phyloP scores from a whole-genome alignment of 306 rosid species.

The Quercus engelmannii region DNA sequence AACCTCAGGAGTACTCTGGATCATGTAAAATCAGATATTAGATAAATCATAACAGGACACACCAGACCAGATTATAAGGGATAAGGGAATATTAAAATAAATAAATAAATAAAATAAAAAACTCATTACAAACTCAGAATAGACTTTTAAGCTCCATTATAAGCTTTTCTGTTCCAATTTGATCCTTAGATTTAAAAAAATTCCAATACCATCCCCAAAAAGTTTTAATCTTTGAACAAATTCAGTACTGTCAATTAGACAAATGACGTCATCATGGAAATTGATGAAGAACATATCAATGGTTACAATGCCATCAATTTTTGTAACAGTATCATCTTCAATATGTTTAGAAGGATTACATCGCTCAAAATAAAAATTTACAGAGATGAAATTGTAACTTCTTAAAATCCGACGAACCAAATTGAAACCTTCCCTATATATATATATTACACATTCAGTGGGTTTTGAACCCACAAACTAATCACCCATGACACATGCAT shows the following conservation, averaged over 20 bases:
- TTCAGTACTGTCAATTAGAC: background rate
- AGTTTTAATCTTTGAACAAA: background rate
- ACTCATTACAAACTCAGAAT: background rate
- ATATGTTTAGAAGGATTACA: background rate
- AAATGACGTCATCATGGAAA: background rate
- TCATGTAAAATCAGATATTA: constrained; percentile 26
- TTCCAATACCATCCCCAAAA: too few relatives aligned
- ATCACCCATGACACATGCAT: too few relatives aligned
- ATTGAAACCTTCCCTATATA: too few relatives aligned
- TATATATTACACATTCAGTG: too few relatives aligned
- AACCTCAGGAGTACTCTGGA: constrained; percentile 90
- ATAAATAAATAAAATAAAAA: background rate
- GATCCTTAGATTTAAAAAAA: background rate
- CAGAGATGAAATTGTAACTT: too few relatives aligned
- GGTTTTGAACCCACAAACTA: too few relatives aligned
- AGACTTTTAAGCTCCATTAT: background rate
- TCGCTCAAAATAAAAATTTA: background rate
- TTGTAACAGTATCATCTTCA: background rate
- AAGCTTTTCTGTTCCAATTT: background rate
- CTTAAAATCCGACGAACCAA: too few relatives aligned
- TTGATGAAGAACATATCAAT: background rate
- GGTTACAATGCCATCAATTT: background rate
- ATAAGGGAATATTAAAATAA: too few relatives aligned
- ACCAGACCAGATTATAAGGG: background rate
- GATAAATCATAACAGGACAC: constrained; percentile 13